phyloP scores from a whole-genome alignment of 306 rosid species.

The Cucurbita moschata region DNA sequence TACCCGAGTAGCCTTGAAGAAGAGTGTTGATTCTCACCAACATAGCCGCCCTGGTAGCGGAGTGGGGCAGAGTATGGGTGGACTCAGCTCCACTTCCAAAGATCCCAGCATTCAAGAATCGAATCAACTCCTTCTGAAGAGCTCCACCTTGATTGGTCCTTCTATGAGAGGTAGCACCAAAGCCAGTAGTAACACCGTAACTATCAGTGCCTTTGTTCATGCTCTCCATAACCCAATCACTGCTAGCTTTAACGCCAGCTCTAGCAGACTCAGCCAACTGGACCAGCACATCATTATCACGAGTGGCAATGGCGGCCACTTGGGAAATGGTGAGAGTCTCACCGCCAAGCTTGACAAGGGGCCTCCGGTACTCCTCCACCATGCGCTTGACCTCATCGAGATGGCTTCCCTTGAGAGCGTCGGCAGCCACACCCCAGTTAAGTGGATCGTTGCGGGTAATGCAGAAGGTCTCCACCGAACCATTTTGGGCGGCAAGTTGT shows the following conservation, averaged over 20 bases:
- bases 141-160: conserved; percentile 81
- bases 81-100: conserved; percentile 58
- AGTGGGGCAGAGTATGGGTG: conserved; percentile 55
- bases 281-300: conserved; percentile 27
- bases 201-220: conserved; percentile 60
- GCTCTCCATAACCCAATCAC: conserved; percentile 85
- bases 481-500: no score
- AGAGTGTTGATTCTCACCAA: conserved; percentile 75
- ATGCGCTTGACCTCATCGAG: conserved; percentile 81
- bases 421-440: not conserved
- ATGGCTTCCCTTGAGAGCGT: conserved; percentile 27
- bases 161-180: conserved; percentile 81
- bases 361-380: conserved; percentile 59
- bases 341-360: conserved; percentile 50
- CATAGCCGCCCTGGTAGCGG: conserved; percentile 79
- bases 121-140: conserved; percentile 65
- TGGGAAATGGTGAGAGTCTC: conserved; percentile 52
- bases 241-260: conserved; percentile 73
- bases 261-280: conserved; percentile 48
- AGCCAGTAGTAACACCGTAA: conserved; percentile 88
- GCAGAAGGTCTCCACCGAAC: no score
- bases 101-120: conserved; percentile 84
- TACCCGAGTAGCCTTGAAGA: conserved; percentile 88
- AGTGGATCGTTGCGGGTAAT: not conserved
- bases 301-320: conserved; percentile 60